Evolutionary conservation across 495 filamentous ascomycete genomes (phyloP), one percentile per base, ranked within the genome.

Genomic region (Hypomontagnella submonticulosa): DNA sequence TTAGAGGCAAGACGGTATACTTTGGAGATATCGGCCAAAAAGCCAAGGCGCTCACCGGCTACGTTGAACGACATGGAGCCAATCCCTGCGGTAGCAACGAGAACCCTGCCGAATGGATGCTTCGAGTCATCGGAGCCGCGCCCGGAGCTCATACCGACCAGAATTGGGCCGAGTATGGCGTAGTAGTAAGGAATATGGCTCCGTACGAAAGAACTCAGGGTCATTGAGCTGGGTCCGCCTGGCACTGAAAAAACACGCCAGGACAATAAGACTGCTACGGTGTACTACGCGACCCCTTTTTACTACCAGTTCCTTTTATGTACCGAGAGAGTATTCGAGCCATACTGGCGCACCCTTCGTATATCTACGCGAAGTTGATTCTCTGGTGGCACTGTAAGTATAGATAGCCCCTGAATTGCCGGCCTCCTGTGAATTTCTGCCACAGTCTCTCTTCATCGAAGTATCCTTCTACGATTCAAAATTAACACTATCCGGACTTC

Each of bases 51-150:
- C 18, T 77, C 42, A 63, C 73, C 1, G 63, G 79, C 9, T 87
- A 87, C 57, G 85, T 87, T 44, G 70, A 76, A 4, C 73, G 80
- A 2, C 81, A 87, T 49, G 81, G 80, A 11, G 85, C 82, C 4
- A 73, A 33, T 9, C 60, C 78, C 0, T 83, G 80, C 61, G 77
- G 77, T 1, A 70, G 68, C 0, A 78, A 82, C 16, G 78, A 77
- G 5, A 90, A 90, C 62, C 85, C 85, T 1, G 85, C 85, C 0
- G 85, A 88, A 54, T 80, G 91, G 91, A 97, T 98, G 91, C 82
- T 98, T 30, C 91, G 95, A 72, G 88, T 92, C 50, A 96, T 93
- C 69, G 93, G 93, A 62, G 92, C 92, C 32, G 92, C 93, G 1
- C 92, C 93, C 18, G 91, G 91, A 23, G 87, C 86, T 15, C 71